Evolutionary conservation across 2,329 filamentous ascomycete genomes (phyloP).

Genomic region (Parastagonospora avenae): DNA sequence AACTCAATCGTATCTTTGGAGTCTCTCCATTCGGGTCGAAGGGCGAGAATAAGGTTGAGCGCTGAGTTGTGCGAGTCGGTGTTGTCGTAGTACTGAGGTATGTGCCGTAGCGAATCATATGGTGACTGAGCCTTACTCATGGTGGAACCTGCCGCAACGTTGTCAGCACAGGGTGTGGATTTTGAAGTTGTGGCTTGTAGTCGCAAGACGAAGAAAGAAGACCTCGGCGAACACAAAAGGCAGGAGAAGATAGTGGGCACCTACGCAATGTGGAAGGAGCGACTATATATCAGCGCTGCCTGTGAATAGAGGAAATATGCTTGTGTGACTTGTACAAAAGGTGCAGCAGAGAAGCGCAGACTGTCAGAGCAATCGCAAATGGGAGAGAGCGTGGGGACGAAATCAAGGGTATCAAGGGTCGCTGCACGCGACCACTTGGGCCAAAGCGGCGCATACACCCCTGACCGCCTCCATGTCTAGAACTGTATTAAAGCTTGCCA

Average conservation of each 20-base stretch:
- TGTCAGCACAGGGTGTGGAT: slow-evolving; percentile 7
- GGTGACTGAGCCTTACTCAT: slow-evolving; percentile 35
- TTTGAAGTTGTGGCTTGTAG: background rate
- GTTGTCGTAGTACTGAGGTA: slow-evolving; percentile 79
- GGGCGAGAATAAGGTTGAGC: slow-evolving; percentile 74
- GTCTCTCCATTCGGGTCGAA: slow-evolving; percentile 82
- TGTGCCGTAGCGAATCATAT: slow-evolving; percentile 54
- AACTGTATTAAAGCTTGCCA: no score
- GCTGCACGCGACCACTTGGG: background rate
- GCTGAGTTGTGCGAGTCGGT: slow-evolving; percentile 79
- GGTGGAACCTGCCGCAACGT: slow-evolving; percentile 12
- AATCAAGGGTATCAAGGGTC: slow-evolving; percentile 1
- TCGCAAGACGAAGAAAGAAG: slow-evolving; percentile 1
- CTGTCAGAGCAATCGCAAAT: background rate
- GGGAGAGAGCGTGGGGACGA: background rate
- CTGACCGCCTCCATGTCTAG: no score
- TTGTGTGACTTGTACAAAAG: background rate
- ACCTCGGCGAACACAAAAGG: background rate
- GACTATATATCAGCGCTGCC: no score
- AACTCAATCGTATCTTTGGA: slow-evolving; percentile 79
- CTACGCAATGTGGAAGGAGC: background rate
- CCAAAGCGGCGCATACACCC: background rate
- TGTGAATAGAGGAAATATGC: background rate
- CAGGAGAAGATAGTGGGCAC: background rate
- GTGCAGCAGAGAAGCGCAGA: background rate